These are phyloP conservation scores for Annulohypoxylon stygium DNA, from an alignment of 495 filamentous ascomycete species.

Conservation along the genomic window DNA sequence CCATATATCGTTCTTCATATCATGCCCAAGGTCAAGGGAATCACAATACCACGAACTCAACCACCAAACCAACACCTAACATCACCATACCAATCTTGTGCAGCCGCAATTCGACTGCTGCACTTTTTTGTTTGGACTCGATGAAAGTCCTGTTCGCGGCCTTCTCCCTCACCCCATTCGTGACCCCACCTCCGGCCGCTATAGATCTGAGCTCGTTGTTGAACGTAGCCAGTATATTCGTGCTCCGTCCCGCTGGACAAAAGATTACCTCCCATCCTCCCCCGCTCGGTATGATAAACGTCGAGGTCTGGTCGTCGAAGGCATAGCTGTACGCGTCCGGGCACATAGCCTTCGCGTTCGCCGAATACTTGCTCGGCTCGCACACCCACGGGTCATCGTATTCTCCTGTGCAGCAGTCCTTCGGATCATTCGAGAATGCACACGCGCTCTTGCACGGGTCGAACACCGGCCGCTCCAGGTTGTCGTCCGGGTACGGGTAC, in stretches of 20 bases:
- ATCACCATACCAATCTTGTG: background rate
- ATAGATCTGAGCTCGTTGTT: constrained; percentile 56
- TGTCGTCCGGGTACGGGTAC: constrained; percentile 80
- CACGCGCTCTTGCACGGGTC: constrained; percentile 80
- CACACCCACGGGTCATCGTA: constrained; percentile 70
- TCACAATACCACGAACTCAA: constrained; percentile 18
- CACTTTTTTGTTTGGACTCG: constrained; percentile 34
- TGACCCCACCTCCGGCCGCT: constrained; percentile 44
- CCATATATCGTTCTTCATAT: constrained; percentile 15
- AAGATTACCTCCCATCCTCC: constrained; percentile 82
- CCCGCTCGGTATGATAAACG: constrained; percentile 79
- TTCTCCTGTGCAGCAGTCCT: constrained; percentile 77
- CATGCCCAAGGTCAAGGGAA: background rate
- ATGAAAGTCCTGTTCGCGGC: constrained; percentile 53
- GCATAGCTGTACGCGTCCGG: constrained; percentile 87
- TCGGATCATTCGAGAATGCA: constrained; percentile 66
- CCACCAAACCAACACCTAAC: constrained; percentile 8
- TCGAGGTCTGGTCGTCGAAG: constrained; percentile 79
- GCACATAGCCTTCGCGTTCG: constrained; percentile 75
- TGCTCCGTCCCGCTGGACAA: constrained; percentile 77
- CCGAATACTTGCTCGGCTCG: constrained; percentile 71
- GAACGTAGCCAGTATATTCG: constrained; percentile 71
- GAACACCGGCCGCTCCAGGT: constrained; percentile 73
- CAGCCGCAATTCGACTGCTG: constrained; percentile 9
- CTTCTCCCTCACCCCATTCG: constrained; percentile 37